Base-by-base conservation (phyloP, 345 rosid species). In the Populus pruinosa region DNA sequence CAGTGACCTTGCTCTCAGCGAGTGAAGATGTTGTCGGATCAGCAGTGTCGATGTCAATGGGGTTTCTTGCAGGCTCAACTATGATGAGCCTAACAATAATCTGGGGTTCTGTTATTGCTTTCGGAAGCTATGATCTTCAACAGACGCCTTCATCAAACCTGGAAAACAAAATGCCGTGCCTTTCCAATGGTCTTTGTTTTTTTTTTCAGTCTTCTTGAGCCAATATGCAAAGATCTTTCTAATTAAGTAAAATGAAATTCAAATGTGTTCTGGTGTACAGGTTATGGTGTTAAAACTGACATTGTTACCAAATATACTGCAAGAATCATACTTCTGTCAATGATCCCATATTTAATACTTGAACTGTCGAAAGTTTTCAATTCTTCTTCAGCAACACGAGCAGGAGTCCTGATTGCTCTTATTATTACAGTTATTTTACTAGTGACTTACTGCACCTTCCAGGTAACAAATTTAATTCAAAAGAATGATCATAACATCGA, bases 41-140 rank as follows among this genome's bases (percentile, higher is more conserved):
- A 23, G 73, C 64, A 78, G 88, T 83, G 47, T 23, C 76, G 36
- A 82, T 87, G 86, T 73, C 56, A 2, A 84, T 85, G 87, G 83
- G 86, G 11, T 53, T 88, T 70, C 80, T 87, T n/a, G 88, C 89
- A 50, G 91, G 91, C 23, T 83, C 91, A 36, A 67, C 83, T 13
- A 85, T 87, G 43, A 68, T 85, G 83, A 80, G 61, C 73, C 88
- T 87, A 44, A 81, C 91, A 16, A 18, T 88, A 13, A 25, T 79
- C 50, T 88, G 87, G 91, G 85, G 85, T 55, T 85, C 86, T 67
- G 73, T 87, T 62, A 73, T 87, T 33, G 85, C 87, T 23, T 85
- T 78, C 64, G 90, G 91, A 9, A 81, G 85, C 81, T 78, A 84
- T 35, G 72, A 84, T 63, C 82, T 85, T 76, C 81, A 86, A 25